phyloP scores from a whole-genome alignment of 768 basidiomycete species.

The Lactarius hatsudake region DNA sequence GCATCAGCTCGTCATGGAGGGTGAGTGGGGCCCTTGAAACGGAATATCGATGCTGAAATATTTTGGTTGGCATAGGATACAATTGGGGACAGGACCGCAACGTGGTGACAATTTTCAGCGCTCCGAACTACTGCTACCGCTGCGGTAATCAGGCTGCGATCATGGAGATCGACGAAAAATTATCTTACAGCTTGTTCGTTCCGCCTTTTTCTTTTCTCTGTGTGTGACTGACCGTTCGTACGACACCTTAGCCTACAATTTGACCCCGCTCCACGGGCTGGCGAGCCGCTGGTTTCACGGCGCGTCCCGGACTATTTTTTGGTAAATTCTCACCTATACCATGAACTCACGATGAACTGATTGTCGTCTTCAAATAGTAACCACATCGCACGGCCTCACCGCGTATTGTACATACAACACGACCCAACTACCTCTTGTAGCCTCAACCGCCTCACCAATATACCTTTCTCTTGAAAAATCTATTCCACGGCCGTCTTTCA shows the following conservation, averaged over 20 bases:
- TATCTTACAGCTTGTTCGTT: conserved; percentile 87
- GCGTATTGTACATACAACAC: conserved; percentile 30
- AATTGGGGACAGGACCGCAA: conserved; percentile 99
- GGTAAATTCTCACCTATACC: conserved; percentile 43
- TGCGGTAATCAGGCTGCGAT: conserved; percentile 99
- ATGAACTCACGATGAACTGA: neutral
- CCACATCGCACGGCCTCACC: conserved; percentile 12
- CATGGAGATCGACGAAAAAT: conserved; percentile 99
- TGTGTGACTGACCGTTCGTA: conserved; percentile 14
- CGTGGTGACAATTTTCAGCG: conserved; percentile 99
- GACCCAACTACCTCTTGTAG: conserved; percentile 27
- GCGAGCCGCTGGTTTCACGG: conserved; percentile 95
- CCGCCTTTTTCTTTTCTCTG: conserved; percentile 7
- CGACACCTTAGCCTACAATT: conserved; percentile 82
- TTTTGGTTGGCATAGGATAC: conserved; percentile 51
- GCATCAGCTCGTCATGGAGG: conserved; percentile 96
- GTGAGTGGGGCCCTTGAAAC: conserved; percentile 42
- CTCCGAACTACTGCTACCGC: conserved; percentile 99
- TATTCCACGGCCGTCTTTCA: conserved; percentile 4
- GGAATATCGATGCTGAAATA: neutral
- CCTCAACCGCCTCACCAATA: conserved; percentile 24
- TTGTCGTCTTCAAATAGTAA: conserved; percentile 16
- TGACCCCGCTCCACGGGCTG: conserved; percentile 97
- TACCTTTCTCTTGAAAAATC: conserved; percentile 24
- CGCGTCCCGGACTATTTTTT: conserved; percentile 94